Conservation (phyloP, 345 rosid species). For the Eucalyptus shirleyi region DNA sequence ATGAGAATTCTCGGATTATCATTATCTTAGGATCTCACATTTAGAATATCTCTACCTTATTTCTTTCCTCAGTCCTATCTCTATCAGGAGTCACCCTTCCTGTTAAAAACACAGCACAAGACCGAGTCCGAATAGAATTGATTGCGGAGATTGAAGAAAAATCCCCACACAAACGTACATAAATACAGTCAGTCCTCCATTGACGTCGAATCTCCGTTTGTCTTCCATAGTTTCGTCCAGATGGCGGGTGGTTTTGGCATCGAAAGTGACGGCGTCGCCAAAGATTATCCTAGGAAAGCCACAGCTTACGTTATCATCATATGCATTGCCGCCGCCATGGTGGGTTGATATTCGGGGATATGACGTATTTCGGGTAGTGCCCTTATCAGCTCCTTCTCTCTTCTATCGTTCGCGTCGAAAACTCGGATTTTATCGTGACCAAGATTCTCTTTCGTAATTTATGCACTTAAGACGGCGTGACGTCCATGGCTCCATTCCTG, state of each 20-base stretch:
- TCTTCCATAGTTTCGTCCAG: background rate
- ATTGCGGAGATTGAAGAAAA: background rate
- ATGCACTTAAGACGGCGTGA: constrained; percentile 26
- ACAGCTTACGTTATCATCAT: background rate
- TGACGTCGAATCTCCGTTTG: background rate
- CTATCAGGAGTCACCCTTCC: background rate
- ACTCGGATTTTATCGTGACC: background rate
- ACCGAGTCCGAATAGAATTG: background rate
- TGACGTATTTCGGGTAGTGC: constrained; percentile 7
- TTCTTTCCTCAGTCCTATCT: background rate
- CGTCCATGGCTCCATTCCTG: constrained; percentile 37
- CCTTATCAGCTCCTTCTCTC: background rate
- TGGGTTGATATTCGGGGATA: constrained; percentile 30
- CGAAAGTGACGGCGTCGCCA: background rate
- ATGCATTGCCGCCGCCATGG: background rate
- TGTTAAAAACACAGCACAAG: background rate
- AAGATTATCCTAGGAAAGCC: background rate
- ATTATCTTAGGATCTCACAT: background rate
- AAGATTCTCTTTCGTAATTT: background rate
- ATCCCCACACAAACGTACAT: background rate
- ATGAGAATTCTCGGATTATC: background rate
- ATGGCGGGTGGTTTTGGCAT: background rate
- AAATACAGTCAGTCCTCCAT: background rate
- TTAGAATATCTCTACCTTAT: background rate
- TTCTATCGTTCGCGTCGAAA: background rate